These are phyloP conservation scores for Discostella pseudostelligera DNA, from an alignment of 108 stramenopile species.

Conservation along the genomic window DNA sequence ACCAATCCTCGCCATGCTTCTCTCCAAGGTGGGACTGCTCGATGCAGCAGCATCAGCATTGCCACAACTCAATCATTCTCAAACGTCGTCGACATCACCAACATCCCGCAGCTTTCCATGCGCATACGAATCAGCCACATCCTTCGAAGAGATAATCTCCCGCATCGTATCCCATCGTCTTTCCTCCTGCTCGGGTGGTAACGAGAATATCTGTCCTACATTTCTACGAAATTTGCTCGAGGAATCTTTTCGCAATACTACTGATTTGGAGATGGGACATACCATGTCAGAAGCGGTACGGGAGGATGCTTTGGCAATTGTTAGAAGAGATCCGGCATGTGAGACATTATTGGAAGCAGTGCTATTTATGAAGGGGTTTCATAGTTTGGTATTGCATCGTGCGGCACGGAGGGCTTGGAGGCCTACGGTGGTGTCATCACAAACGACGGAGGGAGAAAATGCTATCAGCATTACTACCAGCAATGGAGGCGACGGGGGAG, in stretches of 20 bases:
- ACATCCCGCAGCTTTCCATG: neutral
- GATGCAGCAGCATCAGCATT: neutral
- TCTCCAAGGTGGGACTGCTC: constrained; percentile 38
- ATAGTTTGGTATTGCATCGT: constrained; percentile 42
- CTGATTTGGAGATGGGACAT: constrained; percentile 51
- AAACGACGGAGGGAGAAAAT: neutral
- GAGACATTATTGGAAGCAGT: constrained; percentile 61
- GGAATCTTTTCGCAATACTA: constrained; percentile 23
- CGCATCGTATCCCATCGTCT: constrained; percentile 40
- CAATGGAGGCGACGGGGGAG: neutral
- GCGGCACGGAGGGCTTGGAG: constrained; percentile 49
- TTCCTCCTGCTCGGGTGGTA: constrained; percentile 26
- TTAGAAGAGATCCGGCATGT: constrained; percentile 68
- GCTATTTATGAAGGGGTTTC: constrained; percentile 68
- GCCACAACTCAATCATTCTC: too few relatives aligned
- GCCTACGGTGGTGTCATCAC: constrained; percentile 1
- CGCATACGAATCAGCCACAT: constrained; percentile 9
- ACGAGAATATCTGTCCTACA: constrained; percentile 50
- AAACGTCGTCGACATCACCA: neutral
- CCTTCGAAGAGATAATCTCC: constrained; percentile 37
- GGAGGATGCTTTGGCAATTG: constrained; percentile 56
- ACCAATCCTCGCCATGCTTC: constrained; percentile 32
- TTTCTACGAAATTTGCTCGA: constrained; percentile 38
- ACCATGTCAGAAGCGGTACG: constrained; percentile 66
- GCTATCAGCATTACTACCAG: neutral